Percentiles rank a stretch among this genome's conserved stretches.
phyloP scores from a whole-genome alignment of 2,329 filamentous ascomycete genomes.

The Dactylellina cionopaga region DNA sequence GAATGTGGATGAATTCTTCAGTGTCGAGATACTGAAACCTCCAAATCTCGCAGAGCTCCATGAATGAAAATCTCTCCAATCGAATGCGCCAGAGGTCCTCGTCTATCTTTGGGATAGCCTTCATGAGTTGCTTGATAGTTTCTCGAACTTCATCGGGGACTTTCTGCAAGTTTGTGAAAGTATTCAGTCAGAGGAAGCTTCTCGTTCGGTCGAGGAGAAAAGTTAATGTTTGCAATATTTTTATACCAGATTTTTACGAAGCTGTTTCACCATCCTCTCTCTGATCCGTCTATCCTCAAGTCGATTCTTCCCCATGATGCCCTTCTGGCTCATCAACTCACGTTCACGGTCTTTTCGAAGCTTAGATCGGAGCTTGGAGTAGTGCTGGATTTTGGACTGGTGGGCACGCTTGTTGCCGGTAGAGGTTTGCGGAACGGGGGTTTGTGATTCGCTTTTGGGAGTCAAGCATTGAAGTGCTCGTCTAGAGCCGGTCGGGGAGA shows the following conservation, averaged over 20 bases:
- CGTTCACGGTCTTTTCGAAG: conserved; percentile 40
- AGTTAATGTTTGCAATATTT: neutral
- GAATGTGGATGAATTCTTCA: conserved; percentile 12
- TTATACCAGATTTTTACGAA: conserved; percentile 16
- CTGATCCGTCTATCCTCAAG: conserved; percentile 20
- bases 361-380: conserved; percentile 36
- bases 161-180: neutral
- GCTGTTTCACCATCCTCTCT: conserved; percentile 15
- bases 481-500: conserved; percentile 14
- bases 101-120: neutral
- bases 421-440: neutral
- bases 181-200: too few species aligned
- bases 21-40: conserved; percentile 23
- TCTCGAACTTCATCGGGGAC: conserved; percentile 9
- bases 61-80: conserved; percentile 7
- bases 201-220: neutral
- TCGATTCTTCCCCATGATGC: neutral
- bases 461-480: conserved; percentile 13
- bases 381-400: conserved; percentile 16
- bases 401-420: conserved; percentile 22
- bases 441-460: neutral
- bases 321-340: conserved; percentile 16
- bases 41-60: conserved; percentile 39
- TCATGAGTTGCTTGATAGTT: neutral
- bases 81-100: neutral